Conservation (phyloP, 345 rosid species). For the Nephelium lappaceum region DNA sequence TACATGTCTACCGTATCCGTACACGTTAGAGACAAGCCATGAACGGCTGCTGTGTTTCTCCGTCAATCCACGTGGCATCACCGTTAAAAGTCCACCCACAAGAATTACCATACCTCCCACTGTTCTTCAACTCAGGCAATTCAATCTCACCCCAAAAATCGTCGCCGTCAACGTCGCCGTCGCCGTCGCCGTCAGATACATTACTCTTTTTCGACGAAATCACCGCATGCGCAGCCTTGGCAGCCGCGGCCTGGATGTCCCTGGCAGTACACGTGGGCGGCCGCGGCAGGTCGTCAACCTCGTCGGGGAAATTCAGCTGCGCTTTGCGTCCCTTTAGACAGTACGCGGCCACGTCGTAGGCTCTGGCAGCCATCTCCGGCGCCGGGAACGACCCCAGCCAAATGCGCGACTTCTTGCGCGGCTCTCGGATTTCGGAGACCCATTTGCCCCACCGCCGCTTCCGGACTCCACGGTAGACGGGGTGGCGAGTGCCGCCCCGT, state of each 20-base stretch:
- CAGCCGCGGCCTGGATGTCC: slow-evolving; percentile 79
- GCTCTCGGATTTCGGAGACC: slow-evolving; percentile 93
- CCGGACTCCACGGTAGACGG: slow-evolving; percentile 70
- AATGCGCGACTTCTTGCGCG: slow-evolving; percentile 77
- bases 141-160: slow-evolving; percentile 85
- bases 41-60: slow-evolving; percentile 42
- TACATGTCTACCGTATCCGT: not conserved
- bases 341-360: slow-evolving; percentile 79
- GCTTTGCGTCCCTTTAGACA: slow-evolving; percentile 79
- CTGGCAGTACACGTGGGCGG: slow-evolving; percentile 63
- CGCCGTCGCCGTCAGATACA: slow-evolving; percentile 25
- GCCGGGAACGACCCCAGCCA: slow-evolving; percentile 85
- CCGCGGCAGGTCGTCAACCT: slow-evolving; percentile 57
- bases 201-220: slow-evolving; percentile 27
- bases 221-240: slow-evolving; percentile 59
- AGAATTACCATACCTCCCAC: slow-evolving; percentile 39
- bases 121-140: slow-evolving; percentile 59
- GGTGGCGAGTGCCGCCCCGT: slow-evolving; percentile 51
- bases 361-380: slow-evolving; percentile 93
- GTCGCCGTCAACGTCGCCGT: slow-evolving; percentile 32
- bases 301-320: slow-evolving; percentile 79
- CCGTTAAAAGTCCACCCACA: slow-evolving; percentile 39
- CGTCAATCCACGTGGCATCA: slow-evolving; percentile 57
- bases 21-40: slow-evolving; percentile 52
- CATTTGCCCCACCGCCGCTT: slow-evolving; percentile 91